Conservation (phyloP, 1,284 basidiomycete genomes). For the Sporisorium exsertum region DNA sequence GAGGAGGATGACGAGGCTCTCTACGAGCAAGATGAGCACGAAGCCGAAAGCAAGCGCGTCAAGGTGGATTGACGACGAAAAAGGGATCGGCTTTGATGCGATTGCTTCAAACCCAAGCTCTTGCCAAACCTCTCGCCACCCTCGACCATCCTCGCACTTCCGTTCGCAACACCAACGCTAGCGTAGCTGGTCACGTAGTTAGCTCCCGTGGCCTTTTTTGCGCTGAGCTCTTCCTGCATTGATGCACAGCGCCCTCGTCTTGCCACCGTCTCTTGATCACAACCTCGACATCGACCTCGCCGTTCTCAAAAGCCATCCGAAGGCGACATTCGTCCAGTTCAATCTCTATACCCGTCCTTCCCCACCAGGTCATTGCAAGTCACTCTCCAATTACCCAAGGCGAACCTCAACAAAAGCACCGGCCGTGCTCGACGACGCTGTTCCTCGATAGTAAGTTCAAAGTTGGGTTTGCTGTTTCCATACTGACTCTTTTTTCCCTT, state of each 20-base stretch:
- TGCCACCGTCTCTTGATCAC: neutral
- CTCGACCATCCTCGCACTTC: neutral
- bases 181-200: too few species aligned
- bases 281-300: neutral
- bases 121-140: neutral
- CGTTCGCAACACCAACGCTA: neutral
- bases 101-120: neutral
- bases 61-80: slow-evolving; percentile 37
- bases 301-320: neutral
- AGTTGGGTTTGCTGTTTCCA: too few species aligned
- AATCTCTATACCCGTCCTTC: slow-evolving; percentile 5
- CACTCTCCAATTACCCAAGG: neutral
- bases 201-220: neutral
- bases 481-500: slow-evolving; percentile 1
- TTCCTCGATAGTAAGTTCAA: neutral
- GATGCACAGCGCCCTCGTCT: neutral
- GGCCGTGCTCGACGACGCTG: neutral
- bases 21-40: slow-evolving; percentile 33
- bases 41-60: slow-evolving; percentile 43
- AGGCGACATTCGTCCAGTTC: neutral
- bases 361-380: neutral
- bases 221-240: neutral
- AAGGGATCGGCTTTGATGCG: neutral
- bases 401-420: neutral
- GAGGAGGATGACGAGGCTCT: slow-evolving; percentile 26